Evolutionary conservation across 2,329 filamentous ascomycete genomes (phyloP).

Genomic region (Colletotrichum orbiculare): DNA sequence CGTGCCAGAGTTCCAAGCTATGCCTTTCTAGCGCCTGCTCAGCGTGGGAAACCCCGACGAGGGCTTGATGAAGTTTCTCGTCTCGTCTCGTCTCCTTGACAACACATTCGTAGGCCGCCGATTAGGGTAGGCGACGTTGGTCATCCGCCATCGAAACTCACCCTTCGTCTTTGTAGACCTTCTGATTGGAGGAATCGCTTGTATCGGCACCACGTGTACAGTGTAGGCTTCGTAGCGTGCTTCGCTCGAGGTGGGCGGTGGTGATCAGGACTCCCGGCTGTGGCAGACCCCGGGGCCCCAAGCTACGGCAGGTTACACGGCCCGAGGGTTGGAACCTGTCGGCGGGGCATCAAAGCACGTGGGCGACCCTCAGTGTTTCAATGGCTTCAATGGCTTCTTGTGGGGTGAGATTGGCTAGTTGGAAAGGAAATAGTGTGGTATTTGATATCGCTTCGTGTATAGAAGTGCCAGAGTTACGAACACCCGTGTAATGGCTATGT

Average conservation of each 20-base stretch:
- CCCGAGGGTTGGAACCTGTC: too few species aligned
- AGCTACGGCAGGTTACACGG: too few species aligned
- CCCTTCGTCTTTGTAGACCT: too few species aligned
- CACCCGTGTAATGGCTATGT: conserved; percentile 9
- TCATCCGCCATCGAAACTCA: conserved; percentile 19
- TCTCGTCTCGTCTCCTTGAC: too few species aligned
- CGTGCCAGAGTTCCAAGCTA: not conserved
- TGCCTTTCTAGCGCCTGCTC: not conserved
- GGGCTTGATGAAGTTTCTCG: too few species aligned
- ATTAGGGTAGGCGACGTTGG: conserved; percentile 1
- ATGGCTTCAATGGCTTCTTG: not conserved
- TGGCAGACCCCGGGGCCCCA: too few species aligned
- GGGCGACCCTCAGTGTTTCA: too few species aligned
- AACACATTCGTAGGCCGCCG: not conserved
- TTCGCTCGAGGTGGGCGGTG: not conserved
- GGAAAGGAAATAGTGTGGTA: not conserved
- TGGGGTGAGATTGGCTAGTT: not conserved
- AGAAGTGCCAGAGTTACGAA: not conserved
- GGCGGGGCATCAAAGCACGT: too few species aligned
- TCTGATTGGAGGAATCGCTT: not conserved
- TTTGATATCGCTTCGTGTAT: conserved; percentile 7
- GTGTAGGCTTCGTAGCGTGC: not conserved
- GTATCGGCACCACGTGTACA: not conserved
- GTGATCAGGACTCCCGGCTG: too few species aligned
- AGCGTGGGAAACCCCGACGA: not conserved